Evolutionary conservation across 129 eudicot species (phyloP), one percentile per base, ranked within the genome.

Genomic region (Deinandra increscens): DNA sequence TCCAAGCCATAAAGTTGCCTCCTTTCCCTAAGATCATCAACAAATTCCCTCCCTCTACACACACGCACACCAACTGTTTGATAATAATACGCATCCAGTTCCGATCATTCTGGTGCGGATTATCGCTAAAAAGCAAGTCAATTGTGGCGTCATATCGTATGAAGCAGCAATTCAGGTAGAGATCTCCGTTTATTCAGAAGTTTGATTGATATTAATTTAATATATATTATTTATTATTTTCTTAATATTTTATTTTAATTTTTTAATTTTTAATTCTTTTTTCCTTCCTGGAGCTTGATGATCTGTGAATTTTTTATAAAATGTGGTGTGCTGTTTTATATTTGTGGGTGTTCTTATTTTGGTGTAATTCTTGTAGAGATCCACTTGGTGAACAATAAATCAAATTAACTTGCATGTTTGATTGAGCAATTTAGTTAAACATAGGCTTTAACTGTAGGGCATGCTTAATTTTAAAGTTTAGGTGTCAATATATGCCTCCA

Each of bases 11-110:
- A 72, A 72, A 73, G 64, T 41, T 34, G 72, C 68, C 66, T 75
- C 73, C 67, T 53, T 65, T 65, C 73, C 37, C 48, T 54, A 65
- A 53, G 34, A 15, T 64, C 39, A 38, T 17, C 33, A 17, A 12
- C 3, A 56, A 60, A 18, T 39, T 55, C 4, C 14, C 3, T 6
- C 4, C 53, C 12, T 60, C 0, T 18, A 7, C 75, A 26, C 17
- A 23, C 46, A 71, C 61, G 61, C 70, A 73, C 78, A 51, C 64
- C 74, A 66, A 59, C 53, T 75, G 73, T 56, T 66, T 19, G 79
- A 66, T 43, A 5, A 11, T 42, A 17, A 3, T 66, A 31, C 14
- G 19, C 60, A 34, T 56, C 66, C 13, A 14, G 41, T 45, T 60
- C 0, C 15, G 49, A 45, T 60, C 48, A 46, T 60, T 41, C 33